Evolutionary conservation across 225 moss, liverwort and hornwort genomes (phyloP), one percentile per base, ranked within the genome.

Genomic region (Takakia lepidozioides): DNA sequence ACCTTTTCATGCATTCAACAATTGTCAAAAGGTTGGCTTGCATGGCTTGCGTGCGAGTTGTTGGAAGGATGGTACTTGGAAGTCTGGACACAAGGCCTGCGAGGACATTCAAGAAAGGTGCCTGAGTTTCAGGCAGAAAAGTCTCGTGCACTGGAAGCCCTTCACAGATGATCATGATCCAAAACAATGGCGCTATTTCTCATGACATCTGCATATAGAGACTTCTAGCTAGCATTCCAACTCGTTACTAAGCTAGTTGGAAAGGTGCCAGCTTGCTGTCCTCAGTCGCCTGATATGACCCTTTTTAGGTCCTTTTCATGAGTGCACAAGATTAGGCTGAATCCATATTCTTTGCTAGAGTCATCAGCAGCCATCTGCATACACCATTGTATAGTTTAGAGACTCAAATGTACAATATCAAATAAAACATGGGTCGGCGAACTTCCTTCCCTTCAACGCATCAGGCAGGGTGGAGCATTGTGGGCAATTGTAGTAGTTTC

Each of bases 291-390:
- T 52, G 38, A 14, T 38, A 25, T 23, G 19, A 22, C 14, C 25
- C 52, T 38, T 30, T 19, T 21, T 20, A 22, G 36, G 5, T 38
- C 38, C 8, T 25, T 25, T 19, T 29, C 28, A 32, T 51, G 51
- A 51, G 36, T 27, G 27, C 51, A 51, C 34, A 15, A 26, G 23
- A 51, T 23, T 41, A 19, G 41, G 19, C n/a, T 38, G 52, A 25
- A 22, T 52, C 38, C 52, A 20, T 52, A 52, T 52, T 52, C 52
- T 35, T 52, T 52, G 35, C 26, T 38, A 37, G 24, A 34, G 51
- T 52, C 52, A 34, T 13, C 27, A 24, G 51, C 51, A 51, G 51
- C 22, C 1, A 22, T 36, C 38, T 52, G 52, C 52, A 37, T 52
- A 35, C 21, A 52, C 32, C 35, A 41, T 20, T 52, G 52, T 52